phyloP scores from a whole-genome alignment of 768 basidiomycete species.

The Mycena epipterygia region DNA sequence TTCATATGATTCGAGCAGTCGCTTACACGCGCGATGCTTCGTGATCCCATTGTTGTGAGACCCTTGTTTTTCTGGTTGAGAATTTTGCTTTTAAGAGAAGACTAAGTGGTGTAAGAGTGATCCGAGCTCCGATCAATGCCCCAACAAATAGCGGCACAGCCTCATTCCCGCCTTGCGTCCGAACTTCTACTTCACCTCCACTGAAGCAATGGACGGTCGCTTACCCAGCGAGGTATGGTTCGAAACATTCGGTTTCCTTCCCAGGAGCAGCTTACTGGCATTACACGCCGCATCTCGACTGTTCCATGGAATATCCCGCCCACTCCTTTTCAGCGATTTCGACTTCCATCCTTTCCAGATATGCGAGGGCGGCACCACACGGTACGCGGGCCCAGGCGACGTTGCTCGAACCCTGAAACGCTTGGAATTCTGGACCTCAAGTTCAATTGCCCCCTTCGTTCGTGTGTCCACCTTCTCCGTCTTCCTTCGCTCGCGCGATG shows the following conservation, averaged over 20 bases:
- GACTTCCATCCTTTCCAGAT: constrained; percentile 3
- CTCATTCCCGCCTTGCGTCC: too few relatives aligned
- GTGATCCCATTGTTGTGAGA: too few relatives aligned
- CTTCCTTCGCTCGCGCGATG: too few relatives aligned
- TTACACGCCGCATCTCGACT: background rate
- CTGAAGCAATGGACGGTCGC: background rate
- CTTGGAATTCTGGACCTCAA: constrained; percentile 4
- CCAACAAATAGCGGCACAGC: too few relatives aligned
- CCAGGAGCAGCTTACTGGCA: background rate
- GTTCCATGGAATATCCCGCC: background rate
- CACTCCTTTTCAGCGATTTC: background rate
- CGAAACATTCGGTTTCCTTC: background rate
- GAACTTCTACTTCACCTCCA: too few relatives aligned
- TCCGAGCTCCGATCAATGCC: too few relatives aligned
- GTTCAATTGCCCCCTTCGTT: background rate
- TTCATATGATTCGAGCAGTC: too few relatives aligned
- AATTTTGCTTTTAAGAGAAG: too few relatives aligned
- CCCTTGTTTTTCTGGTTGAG: too few relatives aligned
- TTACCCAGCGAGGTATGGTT: background rate
- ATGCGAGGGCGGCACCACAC: background rate
- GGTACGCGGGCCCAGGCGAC: background rate
- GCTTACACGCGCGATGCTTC: too few relatives aligned
- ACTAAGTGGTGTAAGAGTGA: too few relatives aligned
- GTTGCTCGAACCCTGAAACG: background rate
- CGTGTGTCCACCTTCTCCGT: too few relatives aligned